Base-by-base conservation (phyloP, 352 stramenopile genomes). In the Globisporangium recalcitrans region DNA sequence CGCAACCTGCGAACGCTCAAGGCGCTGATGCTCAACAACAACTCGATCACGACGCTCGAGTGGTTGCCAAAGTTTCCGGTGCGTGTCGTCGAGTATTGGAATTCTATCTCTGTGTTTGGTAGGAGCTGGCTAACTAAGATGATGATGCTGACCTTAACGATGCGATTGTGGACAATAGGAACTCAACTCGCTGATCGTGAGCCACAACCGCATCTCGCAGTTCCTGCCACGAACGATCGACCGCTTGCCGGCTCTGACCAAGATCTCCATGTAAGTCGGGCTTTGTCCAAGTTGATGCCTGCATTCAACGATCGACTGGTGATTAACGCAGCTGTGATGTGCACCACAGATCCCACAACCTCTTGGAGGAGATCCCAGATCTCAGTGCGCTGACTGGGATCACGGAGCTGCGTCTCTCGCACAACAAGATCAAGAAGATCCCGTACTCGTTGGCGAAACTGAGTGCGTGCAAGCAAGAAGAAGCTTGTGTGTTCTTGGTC, bases 111-210 rank as follows among this genome's bases (percentile, higher is more conserved):
- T n/a, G n/a, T n/a, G 4, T 3, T 47, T 22, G 9, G 27, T 52
- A 21, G 8, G n/a, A 22, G 9, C 16, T 11, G 21, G 27, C 5
- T 31, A 31, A 5, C 27, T 5, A 5, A 6, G 27, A 5, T 31
- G 5, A 31, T 31, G 27, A 31, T 31, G 27, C 27, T 31, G 5
- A 31, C 1, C 52, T 11, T 22, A 42, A 6, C 19, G 16, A 16
- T 34, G 11, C 54, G 6, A 2, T 6, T 32, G 16, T 36, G 7
- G 4, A 60, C 19, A 60, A 19, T 60, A 84, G 75, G 78, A 91
- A 42, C 73, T 95, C 10, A 93, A 91, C 70, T 93, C 86, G 55
- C 68, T 95, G 22, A 91, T 95, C 56, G 73, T 95, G 53, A 93
- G 84, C 71, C 76, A 93, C 63, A 95, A 95, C 60, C 80, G 82